Percentiles rank a stretch among this genome's conserved stretches.
These are phyloP conservation scores for Aspergillus oerlinghausenensis DNA, from an alignment of 2,329 filamentous ascomycete genomes.

Conservation along the genomic window DNA sequence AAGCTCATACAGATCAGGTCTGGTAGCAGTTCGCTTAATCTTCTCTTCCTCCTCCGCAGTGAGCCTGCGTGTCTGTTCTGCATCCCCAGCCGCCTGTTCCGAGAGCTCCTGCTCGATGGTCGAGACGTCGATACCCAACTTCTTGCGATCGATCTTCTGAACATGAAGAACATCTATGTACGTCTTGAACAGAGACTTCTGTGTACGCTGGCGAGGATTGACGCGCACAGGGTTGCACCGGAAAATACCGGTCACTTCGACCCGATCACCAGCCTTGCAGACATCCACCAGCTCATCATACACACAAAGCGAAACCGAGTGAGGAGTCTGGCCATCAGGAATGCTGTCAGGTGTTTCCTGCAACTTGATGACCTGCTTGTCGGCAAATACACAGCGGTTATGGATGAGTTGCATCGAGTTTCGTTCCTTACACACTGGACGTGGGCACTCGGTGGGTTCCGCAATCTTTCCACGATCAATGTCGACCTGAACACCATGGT, in stretches of 20 bases:
- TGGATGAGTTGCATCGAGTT: constrained; percentile 99
- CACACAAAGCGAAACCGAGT: constrained; percentile 91
- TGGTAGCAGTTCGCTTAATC: constrained; percentile 73
- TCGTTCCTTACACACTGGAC: constrained; percentile 71
- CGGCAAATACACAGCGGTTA: constrained; percentile 89
- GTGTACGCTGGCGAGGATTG: constrained; percentile 84
- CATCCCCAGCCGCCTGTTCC: constrained; percentile 63
- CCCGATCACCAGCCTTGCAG: constrained; percentile 94
- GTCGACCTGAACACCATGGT: constrained; percentile 82
- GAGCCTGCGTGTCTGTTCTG: constrained; percentile 80
- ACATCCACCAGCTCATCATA: constrained; percentile 97
- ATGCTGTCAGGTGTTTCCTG: constrained; percentile 96
- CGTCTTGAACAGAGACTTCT: constrained; percentile 97
- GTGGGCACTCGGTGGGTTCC: constrained; percentile 86
- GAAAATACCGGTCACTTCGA: constrained; percentile 96
- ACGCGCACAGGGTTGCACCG: constrained; percentile 88
- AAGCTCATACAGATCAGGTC: constrained; percentile 88
- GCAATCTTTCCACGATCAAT: constrained; percentile 95
- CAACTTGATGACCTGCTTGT: constrained; percentile 98
- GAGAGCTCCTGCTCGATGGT: constrained; percentile 82
- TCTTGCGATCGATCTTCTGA: constrained; percentile 92
- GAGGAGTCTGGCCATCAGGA: constrained; percentile 91
- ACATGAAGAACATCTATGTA: constrained; percentile 94
- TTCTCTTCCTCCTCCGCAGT: constrained; percentile 81
- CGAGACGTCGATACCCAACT: constrained; percentile 83